These are phyloP conservation scores for Aspergillus taichungensis DNA, from an alignment of 495 filamentous ascomycete species.

Conservation along the genomic window DNA sequence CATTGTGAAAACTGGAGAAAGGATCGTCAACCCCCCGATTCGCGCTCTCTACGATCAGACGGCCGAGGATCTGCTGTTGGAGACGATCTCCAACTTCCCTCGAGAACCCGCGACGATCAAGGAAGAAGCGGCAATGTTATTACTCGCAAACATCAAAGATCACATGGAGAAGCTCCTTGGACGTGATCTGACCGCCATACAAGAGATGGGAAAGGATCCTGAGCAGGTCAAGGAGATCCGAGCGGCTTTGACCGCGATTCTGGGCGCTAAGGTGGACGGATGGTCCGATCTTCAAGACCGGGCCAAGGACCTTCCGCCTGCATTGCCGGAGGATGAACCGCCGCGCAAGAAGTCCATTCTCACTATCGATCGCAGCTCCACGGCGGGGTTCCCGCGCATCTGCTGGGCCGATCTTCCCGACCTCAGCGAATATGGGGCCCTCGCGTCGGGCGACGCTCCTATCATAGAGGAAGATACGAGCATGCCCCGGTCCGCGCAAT, in stretches of 20 bases:
- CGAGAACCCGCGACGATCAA: conserved; percentile 41
- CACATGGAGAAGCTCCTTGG: conserved; percentile 44
- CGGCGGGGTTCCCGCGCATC: conserved; percentile 35
- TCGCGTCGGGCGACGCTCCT: conserved; percentile 25
- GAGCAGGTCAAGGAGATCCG: conserved; percentile 42
- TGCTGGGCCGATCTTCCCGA: conserved; percentile 43
- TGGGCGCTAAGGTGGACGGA: conserved; percentile 40
- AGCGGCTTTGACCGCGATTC: conserved; percentile 36
- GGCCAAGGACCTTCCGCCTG: conserved; percentile 32
- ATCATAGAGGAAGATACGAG: conserved; percentile 41
- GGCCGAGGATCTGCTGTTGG: conserved; percentile 36
- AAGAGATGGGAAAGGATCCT: conserved; percentile 42
- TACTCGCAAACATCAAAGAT: conserved; percentile 42
- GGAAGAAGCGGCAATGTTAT: conserved; percentile 42
- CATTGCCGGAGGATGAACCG: conserved; percentile 31
- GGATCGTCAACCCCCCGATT: conserved; percentile 38
- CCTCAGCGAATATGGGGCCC: conserved; percentile 29
- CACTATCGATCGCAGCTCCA: conserved; percentile 36
- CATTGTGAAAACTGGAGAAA: conserved; percentile 36
- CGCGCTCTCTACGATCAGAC: conserved; percentile 40
- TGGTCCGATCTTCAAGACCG: conserved; percentile 39
- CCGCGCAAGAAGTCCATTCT: conserved; percentile 36
- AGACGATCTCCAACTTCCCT: conserved; percentile 41
- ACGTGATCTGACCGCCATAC: conserved; percentile 35
- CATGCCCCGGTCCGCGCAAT: conserved; percentile 45